Evolutionary conservation across 2,329 filamentous ascomycete species (phyloP), one percentile per base, ranked within the genome.

Genomic region (Cercospora citrullina): DNA sequence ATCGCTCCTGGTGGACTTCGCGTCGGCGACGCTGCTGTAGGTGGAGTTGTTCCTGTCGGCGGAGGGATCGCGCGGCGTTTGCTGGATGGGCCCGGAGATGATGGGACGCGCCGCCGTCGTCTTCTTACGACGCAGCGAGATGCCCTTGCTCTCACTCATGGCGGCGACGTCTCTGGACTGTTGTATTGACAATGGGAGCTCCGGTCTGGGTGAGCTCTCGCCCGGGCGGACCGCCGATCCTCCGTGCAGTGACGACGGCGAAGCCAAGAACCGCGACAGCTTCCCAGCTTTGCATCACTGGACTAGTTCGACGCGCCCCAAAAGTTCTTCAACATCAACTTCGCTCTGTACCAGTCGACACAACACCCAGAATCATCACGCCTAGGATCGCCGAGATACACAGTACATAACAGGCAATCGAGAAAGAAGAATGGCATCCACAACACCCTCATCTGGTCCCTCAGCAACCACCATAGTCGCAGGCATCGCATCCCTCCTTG

Each of bases 111-210:
- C 68, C 79, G 82, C 75, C 76, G 78, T 83, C 72, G 84, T 83
- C 80, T 89, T 89, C 80, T 87, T 89, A 76, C 88, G 85, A 51
- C 76, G 76, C 72, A 90, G 83, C 64, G 87, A 89, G 72, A 89
- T 84, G 60, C 86, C 86, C 75, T 79, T 80, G 72, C 81, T 79
- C 74, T 82, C 86, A 81, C 86, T 84, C 73, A 73, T 81, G 1
- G n/a, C 55, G 23, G 26, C 53, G 53, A 26, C 23, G 28, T 5
- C 55, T 28, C 21, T 28, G 28, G 18, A 59, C 16, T 36, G 53
- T 26, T n/a, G 36, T 26, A 42, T 64, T 5, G 51, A 64, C 16
- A n/a, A 39, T 39, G 45, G 21, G 28, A 55, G 26, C 39, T 23
- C 9, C 9, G 18, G 45, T 30, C 14, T 30, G 33, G 23, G 36